Evolutionary conservation across 305 asterid species (phyloP), one percentile per base, ranked within the genome.

Genomic region (Plantago coronopus): DNA sequence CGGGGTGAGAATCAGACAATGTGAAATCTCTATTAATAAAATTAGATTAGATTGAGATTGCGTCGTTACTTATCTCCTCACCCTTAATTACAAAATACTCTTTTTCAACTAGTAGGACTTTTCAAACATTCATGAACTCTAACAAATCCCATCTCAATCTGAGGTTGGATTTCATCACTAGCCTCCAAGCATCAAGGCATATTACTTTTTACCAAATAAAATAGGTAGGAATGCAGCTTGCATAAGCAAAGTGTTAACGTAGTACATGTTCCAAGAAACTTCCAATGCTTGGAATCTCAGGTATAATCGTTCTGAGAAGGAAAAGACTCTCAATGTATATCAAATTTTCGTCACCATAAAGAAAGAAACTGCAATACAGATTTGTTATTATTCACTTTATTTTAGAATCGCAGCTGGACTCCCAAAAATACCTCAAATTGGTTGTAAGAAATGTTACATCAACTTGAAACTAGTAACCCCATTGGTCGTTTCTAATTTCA

Each of bases 401-500:
- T 82, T 66, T 83, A 64, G 67, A 71, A 75, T 57, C 29, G 68
- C 61, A 66, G 71, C 57, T 63, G 75, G 74, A 48, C 78, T 59
- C 50, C 18, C 57, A 79, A 57, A 48, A 68, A 61, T 72, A 57
- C 70, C 74, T 22, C 69, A 66, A 31, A 51, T 56, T 42, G 71
- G 69, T 61, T 14, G 60, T 38, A 48, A 59, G 56, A 54, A 66
- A 55, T 66, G 71, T 18, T 50, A 48, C 57, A 69, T 20, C 47
- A 19, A 62, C 61, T 65, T 59, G 63, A 58, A 67, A 62, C 65
- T 80, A 88, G 38, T 86, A 91, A 21, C 97, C 99, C 99, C 99
- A 93, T 71, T 89, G 78, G 61, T 93, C 99, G 37, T 93, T 89
- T 59, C 99, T 83, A 45, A 93, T 85, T 79, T 93, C 99, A 17